These are phyloP conservation scores for Xylaria hypoxylon DNA, from an alignment of 2,329 filamentous ascomycete species.

Conservation along the genomic window DNA sequence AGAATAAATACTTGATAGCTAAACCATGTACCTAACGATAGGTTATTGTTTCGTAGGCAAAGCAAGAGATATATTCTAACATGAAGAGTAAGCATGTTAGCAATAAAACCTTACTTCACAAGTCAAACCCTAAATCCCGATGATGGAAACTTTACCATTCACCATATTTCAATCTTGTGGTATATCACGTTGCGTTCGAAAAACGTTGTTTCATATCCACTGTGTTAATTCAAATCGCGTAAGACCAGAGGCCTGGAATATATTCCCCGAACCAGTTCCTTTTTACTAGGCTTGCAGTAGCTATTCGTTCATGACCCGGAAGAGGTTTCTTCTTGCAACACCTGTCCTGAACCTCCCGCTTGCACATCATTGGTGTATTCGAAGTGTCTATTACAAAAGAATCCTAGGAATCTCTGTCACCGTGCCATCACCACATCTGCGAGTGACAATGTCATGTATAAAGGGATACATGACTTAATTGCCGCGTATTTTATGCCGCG, in stretches of 20 bases:
- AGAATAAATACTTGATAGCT: too few relatives aligned
- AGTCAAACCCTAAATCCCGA: background rate
- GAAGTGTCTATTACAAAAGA: conserved; percentile 27
- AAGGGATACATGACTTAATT: conserved; percentile 1
- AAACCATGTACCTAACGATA: too few relatives aligned
- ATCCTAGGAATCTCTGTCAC: conserved; percentile 14
- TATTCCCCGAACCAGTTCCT: conserved; percentile 3
- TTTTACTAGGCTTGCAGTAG: background rate
- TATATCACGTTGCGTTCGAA: background rate
- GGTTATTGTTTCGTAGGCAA: too few relatives aligned
- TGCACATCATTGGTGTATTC: conserved; percentile 14
- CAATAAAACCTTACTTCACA: too few relatives aligned
- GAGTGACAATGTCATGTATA: background rate
- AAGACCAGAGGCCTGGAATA: conserved; percentile 3
- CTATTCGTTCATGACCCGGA: conserved; percentile 2
- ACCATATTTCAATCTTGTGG: background rate
- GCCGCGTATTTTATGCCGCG: background rate
- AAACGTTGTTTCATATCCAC: conserved; percentile 5
- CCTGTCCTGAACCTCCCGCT: conserved; percentile 2
- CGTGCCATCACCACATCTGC: conserved; percentile 13
- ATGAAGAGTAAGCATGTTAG: too few relatives aligned
- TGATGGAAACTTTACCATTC: background rate
- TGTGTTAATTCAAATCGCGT: conserved; percentile 15
- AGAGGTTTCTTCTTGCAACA: conserved; percentile 8
- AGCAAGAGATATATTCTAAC: too few relatives aligned